A percentile compares a stretch with the other conserved stretches of the same genome.
Evolutionary conservation across 2,329 filamentous ascomycete species (phyloP).

Genomic region (Penicillium brasilianum): DNA sequence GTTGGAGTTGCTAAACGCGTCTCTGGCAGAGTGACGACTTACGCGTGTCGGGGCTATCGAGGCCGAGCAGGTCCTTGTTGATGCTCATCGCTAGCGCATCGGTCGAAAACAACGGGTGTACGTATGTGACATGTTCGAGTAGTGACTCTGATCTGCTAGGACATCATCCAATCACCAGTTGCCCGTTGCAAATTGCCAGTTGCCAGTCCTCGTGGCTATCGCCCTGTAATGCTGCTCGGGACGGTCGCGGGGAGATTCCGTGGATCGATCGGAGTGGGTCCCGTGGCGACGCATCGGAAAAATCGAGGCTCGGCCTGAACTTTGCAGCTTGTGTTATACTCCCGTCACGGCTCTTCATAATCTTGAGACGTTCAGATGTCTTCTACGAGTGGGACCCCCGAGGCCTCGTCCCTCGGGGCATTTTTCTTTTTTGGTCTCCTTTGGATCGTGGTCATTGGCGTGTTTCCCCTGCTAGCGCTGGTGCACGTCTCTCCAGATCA

Average conservation of each 20-base stretch:
- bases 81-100: conserved; percentile 29
- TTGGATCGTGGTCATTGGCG: conserved; percentile 8
- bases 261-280: background rate
- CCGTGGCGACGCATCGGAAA: conserved; percentile 4
- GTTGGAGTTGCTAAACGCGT: conserved; percentile 19
- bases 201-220: background rate
- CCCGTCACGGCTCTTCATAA: background rate
- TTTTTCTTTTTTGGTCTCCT: background rate
- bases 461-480: conserved; percentile 17
- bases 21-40: conserved; percentile 17
- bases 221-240: background rate
- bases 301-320: background rate
- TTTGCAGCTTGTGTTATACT: background rate
- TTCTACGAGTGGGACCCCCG: background rate
- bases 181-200: background rate
- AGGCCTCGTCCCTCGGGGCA: background rate
- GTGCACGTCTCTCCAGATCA: conserved; percentile 7
- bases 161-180: background rate
- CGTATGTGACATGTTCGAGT: background rate
- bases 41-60: conserved; percentile 40
- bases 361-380: background rate
- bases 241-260: background rate
- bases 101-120: background rate
- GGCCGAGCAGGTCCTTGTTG: conserved; percentile 38
- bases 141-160: background rate